A percentile compares a stretch with the other conserved stretches of the same genome.
phyloP scores from a whole-genome alignment of 2,329 filamentous ascomycete genomes.

The Colletotrichum sp. region DNA sequence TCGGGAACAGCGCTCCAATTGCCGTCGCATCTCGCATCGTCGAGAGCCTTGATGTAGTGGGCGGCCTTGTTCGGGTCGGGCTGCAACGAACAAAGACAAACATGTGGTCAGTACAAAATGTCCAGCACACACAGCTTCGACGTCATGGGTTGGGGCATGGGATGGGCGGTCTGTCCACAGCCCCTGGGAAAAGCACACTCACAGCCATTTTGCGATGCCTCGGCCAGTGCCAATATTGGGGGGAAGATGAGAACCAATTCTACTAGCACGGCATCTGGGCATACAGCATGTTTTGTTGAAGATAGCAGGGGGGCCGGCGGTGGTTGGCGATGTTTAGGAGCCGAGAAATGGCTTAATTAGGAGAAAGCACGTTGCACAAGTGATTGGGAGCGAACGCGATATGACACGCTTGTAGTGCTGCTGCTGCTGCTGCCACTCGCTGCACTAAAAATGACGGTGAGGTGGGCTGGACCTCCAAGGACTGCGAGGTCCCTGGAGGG shows the following conservation, averaged over 20 bases:
- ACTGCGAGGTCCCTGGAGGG: background rate
- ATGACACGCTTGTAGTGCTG: slow-evolving; percentile 7
- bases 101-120: background rate
- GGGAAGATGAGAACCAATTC: slow-evolving; percentile 6
- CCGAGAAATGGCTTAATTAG: slow-evolving; percentile 11
- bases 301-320: background rate
- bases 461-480: background rate
- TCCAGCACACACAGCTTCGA: slow-evolving; percentile 1
- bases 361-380: slow-evolving; percentile 19
- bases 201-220: slow-evolving; percentile 38
- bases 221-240: background rate
- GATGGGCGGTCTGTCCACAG: background rate
- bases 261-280: slow-evolving; percentile 15
- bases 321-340: slow-evolving; percentile 14
- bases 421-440: background rate
- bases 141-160: slow-evolving; percentile 14
- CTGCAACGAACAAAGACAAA: slow-evolving; percentile 12
- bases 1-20: slow-evolving; percentile 89
- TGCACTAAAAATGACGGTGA: background rate
- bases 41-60: slow-evolving; percentile 82
- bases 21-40: slow-evolving; percentile 85
- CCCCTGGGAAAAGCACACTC: slow-evolving; percentile 24
- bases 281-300: slow-evolving; percentile 7
- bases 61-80: slow-evolving; percentile 69
- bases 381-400: slow-evolving; percentile 13